Conservation (phyloP, 2,329 filamentous ascomycete species). For the Pyricularia pennisetigena region DNA sequence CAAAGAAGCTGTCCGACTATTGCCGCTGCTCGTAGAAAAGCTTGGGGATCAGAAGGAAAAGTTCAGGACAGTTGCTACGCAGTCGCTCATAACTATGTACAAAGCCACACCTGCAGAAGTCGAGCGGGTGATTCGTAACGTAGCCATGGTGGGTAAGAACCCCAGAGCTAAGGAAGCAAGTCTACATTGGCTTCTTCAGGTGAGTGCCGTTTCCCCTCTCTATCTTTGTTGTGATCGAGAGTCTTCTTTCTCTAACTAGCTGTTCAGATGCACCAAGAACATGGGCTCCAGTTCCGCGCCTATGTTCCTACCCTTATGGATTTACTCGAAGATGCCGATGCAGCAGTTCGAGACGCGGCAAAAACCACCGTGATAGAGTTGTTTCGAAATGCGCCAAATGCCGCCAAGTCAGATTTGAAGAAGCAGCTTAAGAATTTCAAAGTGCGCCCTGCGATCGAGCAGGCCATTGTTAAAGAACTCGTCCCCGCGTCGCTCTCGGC, state of each 20-base stretch:
- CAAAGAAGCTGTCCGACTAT: slow-evolving; percentile 60
- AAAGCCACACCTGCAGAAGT: slow-evolving; percentile 60
- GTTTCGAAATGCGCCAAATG: slow-evolving; percentile 71
- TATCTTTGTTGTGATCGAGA: neutral
- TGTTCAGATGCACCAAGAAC: slow-evolving; percentile 68
- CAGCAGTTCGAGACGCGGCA: slow-evolving; percentile 74
- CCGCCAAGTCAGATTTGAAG: slow-evolving; percentile 82
- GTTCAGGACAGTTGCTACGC: slow-evolving; percentile 62
- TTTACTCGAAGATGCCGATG: slow-evolving; percentile 82
- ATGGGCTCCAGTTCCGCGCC: slow-evolving; percentile 68
- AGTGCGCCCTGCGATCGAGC: slow-evolving; percentile 77
- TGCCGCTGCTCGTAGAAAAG: slow-evolving; percentile 71
- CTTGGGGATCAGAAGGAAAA: slow-evolving; percentile 85
- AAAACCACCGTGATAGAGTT: slow-evolving; percentile 79
- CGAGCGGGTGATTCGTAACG: slow-evolving; percentile 70
- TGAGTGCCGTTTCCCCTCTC: slow-evolving; percentile 23
- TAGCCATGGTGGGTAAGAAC: slow-evolving; percentile 71
- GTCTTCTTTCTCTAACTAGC: slow-evolving; percentile 7
- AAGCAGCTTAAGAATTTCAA: slow-evolving; percentile 75
- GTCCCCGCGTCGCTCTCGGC: slow-evolving; percentile 34
- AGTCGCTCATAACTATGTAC: slow-evolving; percentile 71
- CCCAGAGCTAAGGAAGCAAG: slow-evolving; percentile 74
- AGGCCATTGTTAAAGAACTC: slow-evolving; percentile 69
- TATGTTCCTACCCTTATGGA: slow-evolving; percentile 81
- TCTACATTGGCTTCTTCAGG: slow-evolving; percentile 77